These are phyloP conservation scores for Tylopilus intermedius DNA, from an alignment of 768 basidiomycete species.

Conservation along the genomic window DNA sequence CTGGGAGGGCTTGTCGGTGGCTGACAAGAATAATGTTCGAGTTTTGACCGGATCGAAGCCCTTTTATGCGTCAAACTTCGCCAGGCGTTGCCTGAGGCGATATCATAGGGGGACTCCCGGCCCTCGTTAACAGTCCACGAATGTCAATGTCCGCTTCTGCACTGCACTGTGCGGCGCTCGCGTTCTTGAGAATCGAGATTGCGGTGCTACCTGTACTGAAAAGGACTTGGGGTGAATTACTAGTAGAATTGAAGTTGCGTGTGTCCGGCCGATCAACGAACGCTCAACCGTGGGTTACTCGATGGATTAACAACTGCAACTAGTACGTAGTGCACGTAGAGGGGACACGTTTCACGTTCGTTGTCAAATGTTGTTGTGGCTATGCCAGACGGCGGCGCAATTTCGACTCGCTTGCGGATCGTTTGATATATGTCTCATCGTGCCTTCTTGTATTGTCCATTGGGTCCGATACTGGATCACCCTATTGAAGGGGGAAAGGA, in stretches of 20 bases:
- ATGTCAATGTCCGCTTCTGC: neutral
- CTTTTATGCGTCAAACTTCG: too few species aligned
- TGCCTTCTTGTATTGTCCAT: neutral
- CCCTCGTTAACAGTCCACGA: neutral
- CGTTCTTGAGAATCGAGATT: neutral
- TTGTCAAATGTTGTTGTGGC: neutral
- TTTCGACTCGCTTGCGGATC: neutral
- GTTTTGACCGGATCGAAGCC: neutral
- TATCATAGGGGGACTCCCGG: neutral
- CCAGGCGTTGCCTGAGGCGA: neutral
- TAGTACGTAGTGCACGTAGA: neutral
- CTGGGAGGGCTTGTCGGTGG: neutral
- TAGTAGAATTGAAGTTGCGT: too few species aligned
- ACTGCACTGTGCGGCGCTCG: neutral
- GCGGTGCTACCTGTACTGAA: neutral
- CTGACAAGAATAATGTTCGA: neutral
- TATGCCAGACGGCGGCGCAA: neutral
- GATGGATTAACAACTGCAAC: neutral
- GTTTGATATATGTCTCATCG: neutral
- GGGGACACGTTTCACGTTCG: neutral
- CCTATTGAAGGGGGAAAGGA: too few species aligned
- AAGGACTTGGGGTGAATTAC: neutral
- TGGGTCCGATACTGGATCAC: neutral
- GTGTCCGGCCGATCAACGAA: too few species aligned
- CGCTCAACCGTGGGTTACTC: neutral